Conservation (phyloP, 2,329 filamentous ascomycete species). For the Emydomyces testavorans region DNA sequence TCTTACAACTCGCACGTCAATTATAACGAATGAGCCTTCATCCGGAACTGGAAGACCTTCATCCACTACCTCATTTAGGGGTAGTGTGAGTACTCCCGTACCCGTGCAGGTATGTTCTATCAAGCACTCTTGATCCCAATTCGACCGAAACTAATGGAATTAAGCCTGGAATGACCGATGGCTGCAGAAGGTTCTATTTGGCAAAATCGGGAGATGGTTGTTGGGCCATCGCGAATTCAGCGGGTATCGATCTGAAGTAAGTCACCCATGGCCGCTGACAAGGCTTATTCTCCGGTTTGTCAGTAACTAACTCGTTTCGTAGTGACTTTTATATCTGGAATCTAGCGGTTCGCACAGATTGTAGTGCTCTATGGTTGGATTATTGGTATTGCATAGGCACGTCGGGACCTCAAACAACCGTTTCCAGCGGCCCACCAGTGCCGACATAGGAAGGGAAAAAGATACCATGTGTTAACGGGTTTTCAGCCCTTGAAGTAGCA, state of each 20-base stretch:
- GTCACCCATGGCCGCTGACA: neutral
- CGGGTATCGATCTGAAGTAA: neutral
- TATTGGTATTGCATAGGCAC: constrained; percentile 18
- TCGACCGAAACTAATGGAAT: neutral
- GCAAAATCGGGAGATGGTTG: neutral
- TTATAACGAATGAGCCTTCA: neutral
- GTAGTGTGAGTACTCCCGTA: neutral
- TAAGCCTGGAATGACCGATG: neutral
- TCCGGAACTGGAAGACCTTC: neutral
- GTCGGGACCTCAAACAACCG: neutral
- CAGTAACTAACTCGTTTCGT: neutral
- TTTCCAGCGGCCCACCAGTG: neutral
- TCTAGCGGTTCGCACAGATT: constrained; percentile 15
- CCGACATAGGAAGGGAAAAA: neutral
- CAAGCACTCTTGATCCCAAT: neutral
- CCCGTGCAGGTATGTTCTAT: neutral
- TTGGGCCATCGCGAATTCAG: neutral
- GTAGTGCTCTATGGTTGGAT: constrained; percentile 11
- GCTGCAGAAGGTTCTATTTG: neutral
- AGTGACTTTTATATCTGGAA: constrained; percentile 19
- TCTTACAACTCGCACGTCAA: neutral
- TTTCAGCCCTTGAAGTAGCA: no score
- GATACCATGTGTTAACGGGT: no score
- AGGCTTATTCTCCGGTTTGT: neutral
- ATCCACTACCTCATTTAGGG: neutral